Base-by-base conservation (phyloP, 352 stramenopile genomes). In the Globisporangium echinulatum region DNA sequence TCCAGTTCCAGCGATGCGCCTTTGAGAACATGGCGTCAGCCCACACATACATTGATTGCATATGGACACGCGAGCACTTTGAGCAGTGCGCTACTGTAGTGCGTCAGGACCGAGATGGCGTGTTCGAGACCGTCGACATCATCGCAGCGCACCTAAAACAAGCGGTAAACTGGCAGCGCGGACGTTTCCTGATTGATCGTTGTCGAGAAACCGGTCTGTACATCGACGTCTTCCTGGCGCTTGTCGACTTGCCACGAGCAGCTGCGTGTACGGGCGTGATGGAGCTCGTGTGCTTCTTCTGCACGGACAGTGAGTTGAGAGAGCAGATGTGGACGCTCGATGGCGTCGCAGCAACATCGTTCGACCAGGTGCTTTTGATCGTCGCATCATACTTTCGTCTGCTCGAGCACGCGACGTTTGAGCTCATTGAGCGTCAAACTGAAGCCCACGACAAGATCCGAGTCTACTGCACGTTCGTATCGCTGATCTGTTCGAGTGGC, bases 401-500 rank as follows among this genome's bases (percentile, higher is more conserved):
- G 1, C 17, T 61, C 3, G 13, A 14, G 6, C 7, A 33, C 25
- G 7, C 13, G 1, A 9, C 48, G 7, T 6, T 7, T 10, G 0
- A 9, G 15, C n/a, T 49, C 36, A 52, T 0, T 9, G 4, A 40
- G 17, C 33, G 3, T 1, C n/a, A 8, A 17, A 36, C 57, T 5
- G 42, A 15, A 17, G 42, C 9, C 0, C 44, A 43, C 11, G 13
- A 60, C 19, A 59, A 43, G 36, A 17, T 61, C 5, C 48, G 49
- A 19, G 51, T 44, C 40, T 61, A 61, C 43, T 66, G 60, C 13
- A 25, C 49, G n/a, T 66, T 66, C 33, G n/a, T 66, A 7, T 7
- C 51, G 8, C 17, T 49, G 7, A 53, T 66, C 5, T 61, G 54
- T 15, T 46, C 60, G 5, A 60, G 38, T 7, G 54, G 58, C 19